Percentiles rank a stretch among this genome's conserved stretches.
Conservation (phyloP, 192 early-diverging fungal genomes). For the Backusella australiensis region DNA sequence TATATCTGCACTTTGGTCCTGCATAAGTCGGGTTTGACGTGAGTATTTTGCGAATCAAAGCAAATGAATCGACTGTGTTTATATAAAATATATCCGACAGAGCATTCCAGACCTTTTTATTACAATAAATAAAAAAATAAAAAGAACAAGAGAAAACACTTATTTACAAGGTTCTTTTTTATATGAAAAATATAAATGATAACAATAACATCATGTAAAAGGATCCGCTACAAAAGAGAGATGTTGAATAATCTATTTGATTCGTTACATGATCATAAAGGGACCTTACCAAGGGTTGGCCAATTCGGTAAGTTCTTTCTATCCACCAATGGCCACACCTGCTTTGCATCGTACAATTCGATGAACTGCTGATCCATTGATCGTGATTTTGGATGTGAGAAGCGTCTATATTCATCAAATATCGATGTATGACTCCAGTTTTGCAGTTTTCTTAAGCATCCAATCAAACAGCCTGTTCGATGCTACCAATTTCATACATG, state of each 20-base stretch:
- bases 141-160: neutral
- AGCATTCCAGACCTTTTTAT: constrained; percentile 2
- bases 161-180: neutral
- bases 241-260: neutral
- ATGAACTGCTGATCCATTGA: constrained; percentile 89
- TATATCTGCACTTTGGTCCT: too few species aligned
- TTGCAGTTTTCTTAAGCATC: constrained; percentile 91
- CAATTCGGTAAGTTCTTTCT: constrained; percentile 58
- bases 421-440: constrained; percentile 95
- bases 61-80: neutral
- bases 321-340: constrained; percentile 66
- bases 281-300: constrained; percentile 52
- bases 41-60: too few species aligned
- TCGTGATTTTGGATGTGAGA: constrained; percentile 80
- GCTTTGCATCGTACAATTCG: constrained; percentile 71
- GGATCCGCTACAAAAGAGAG: neutral
- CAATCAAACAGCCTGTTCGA: constrained; percentile 94
- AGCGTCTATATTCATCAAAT: constrained; percentile 96
- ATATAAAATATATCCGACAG: neutral
- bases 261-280: neutral
- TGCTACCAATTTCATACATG: constrained; percentile 47
- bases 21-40: too few species aligned
- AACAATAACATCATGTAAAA: neutral
- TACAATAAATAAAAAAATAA: neutral
- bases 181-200: neutral